phyloP scores from a whole-genome alignment of 768 basidiomycete genomes.

The Phlebiopsis gigantea region DNA sequence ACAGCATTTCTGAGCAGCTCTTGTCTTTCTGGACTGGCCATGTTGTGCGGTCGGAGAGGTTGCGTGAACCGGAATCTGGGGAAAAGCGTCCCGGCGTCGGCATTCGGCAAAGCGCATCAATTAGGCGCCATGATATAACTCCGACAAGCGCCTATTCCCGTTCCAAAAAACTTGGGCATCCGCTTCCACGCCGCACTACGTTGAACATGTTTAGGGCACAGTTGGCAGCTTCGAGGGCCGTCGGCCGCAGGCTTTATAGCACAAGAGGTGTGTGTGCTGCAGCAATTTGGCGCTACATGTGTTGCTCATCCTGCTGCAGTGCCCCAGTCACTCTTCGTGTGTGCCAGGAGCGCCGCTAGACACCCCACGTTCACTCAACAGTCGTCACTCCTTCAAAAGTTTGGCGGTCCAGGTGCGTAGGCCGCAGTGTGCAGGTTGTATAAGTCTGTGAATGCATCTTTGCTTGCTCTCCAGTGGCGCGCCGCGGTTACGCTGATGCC shows the following conservation, averaged over 20 bases:
- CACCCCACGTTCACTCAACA: constrained; percentile 16
- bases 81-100: background rate
- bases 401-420: constrained; percentile 8
- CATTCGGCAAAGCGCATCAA: constrained; percentile 2
- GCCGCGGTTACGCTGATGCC: constrained; percentile 72
- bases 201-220: constrained; percentile 40
- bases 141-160: background rate
- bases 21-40: constrained; percentile 54
- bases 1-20: constrained; percentile 81
- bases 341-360: constrained; percentile 23
- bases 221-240: constrained; percentile 45
- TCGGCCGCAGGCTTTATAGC: constrained; percentile 41
- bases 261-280: constrained; percentile 34
- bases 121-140: constrained; percentile 9
- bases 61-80: constrained; percentile 1
- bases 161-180: constrained; percentile 11
- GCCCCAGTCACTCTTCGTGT: constrained; percentile 22
- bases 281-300: background rate
- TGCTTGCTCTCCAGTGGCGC: constrained; percentile 32
- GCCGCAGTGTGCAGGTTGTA: background rate
- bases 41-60: constrained; percentile 15
- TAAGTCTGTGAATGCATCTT: background rate
- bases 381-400: constrained; percentile 17
- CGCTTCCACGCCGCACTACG: constrained; percentile 9
- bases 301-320: constrained; percentile 6